Percentiles rank a stretch among this genome's conserved stretches.
Conservation (phyloP, 305 asterid genomes). For the Petunia hybrid region DNA sequence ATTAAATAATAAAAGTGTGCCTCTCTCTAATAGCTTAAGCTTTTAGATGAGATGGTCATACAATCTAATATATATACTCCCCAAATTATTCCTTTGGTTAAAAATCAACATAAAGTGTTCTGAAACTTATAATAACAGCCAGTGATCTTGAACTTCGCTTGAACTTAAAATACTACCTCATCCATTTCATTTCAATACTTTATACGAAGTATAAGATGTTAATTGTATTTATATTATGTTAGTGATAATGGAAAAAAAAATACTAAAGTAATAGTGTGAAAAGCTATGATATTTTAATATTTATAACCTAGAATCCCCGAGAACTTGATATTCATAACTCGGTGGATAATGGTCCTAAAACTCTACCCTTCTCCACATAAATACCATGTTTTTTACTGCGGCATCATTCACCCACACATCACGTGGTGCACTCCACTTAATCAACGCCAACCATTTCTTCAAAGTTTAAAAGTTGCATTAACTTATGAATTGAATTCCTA, state of each 20-base stretch:
- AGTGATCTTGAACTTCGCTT: not conserved
- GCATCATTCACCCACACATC: too few relatives aligned
- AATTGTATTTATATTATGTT: not conserved
- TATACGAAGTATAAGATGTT: not conserved
- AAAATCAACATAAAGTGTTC: not conserved
- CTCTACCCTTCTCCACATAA: too few relatives aligned
- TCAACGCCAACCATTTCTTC: not conserved
- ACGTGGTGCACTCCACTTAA: too few relatives aligned
- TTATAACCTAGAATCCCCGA: too few relatives aligned
- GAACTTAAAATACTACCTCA: not conserved
- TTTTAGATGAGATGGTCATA: too few relatives aligned
- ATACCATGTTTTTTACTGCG: too few relatives aligned
- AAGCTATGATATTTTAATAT: not conserved
- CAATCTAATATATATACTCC: not conserved
- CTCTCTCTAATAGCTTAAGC: too few relatives aligned
- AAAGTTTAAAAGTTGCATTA: not conserved
- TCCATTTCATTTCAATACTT: not conserved
- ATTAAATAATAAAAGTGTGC: too few relatives aligned
- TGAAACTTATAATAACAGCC: not conserved
- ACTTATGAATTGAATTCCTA: not conserved
- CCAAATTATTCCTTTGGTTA: constrained; percentile 4
- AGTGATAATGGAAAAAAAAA: not conserved
- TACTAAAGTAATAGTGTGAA: not conserved
- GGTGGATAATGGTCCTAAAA: too few relatives aligned
- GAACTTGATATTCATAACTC: too few relatives aligned